Conservation (phyloP, 2,329 filamentous ascomycete species). For the Diaporthe sp. region DNA sequence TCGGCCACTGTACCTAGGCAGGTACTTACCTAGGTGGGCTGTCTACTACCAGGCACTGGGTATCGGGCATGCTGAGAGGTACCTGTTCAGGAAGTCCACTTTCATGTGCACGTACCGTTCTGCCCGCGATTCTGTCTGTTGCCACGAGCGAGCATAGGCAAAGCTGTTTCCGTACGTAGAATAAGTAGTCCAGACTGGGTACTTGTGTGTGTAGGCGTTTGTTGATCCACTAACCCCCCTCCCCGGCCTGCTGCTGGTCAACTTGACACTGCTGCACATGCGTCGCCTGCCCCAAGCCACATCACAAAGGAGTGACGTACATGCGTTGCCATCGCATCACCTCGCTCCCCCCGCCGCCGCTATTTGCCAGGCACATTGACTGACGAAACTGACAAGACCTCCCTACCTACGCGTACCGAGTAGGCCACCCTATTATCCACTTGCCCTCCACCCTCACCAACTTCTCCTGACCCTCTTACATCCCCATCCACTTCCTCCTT, state of each 20-base stretch:
- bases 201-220: conserved; percentile 1
- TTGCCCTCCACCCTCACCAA: neutral
- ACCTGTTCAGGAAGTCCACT: neutral
- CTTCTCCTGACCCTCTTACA: neutral
- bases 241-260: neutral
- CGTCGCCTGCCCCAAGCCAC: conserved; percentile 27
- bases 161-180: neutral
- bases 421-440: conserved; percentile 1
- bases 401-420: neutral
- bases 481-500: conserved; percentile 12
- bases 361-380: conserved; percentile 7
- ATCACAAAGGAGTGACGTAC: conserved; percentile 38
- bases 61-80: neutral
- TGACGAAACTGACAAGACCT: conserved; percentile 3
- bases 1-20: neutral
- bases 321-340: conserved; percentile 32
- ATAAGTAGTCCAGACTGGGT: neutral
- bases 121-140: neutral
- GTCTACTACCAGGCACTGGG: neutral
- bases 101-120: conserved; percentile 6
- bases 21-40: neutral
- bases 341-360: neutral
- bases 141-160: neutral
- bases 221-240: conserved; percentile 6
- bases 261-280: conserved; percentile 11